These are phyloP conservation scores for Escovopsis sp. DNA, from an alignment of 2,329 filamentous ascomycete species.

Conservation along the genomic window DNA sequence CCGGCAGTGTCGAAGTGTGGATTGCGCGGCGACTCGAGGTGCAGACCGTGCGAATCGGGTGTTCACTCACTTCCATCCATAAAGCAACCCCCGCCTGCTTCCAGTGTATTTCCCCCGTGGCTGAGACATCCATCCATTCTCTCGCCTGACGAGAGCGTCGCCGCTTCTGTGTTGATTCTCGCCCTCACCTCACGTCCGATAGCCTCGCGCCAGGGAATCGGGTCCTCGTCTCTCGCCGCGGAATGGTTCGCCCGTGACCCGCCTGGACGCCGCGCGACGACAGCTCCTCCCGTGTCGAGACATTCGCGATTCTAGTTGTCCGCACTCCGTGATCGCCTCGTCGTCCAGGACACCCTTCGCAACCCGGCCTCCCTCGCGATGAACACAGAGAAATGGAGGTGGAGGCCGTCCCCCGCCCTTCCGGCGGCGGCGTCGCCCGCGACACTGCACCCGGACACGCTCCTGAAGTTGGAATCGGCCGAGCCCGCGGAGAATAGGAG, in stretches of 20 bases:
- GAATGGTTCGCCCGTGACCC: constrained; percentile 3
- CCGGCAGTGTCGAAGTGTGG: too few species aligned
- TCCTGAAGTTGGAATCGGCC: constrained; percentile 8
- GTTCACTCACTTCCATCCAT: too few species aligned
- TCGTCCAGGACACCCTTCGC: neutral
- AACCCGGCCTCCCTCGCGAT: constrained; percentile 7
- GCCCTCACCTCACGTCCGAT: neutral
- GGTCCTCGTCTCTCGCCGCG: neutral
- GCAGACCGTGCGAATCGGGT: too few species aligned
- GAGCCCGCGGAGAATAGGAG: constrained; percentile 18
- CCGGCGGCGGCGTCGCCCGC: constrained; percentile 9
- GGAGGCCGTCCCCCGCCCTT: constrained; percentile 17
- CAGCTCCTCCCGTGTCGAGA: too few species aligned
- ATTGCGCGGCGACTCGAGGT: too few species aligned
- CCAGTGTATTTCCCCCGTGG: neutral
- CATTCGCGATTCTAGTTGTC: too few species aligned
- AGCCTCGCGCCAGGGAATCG: neutral
- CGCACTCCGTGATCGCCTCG: neutral
- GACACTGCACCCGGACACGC: constrained; percentile 8
- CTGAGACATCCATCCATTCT: constrained; percentile 1
- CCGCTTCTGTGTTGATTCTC: neutral
- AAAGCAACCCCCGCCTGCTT: neutral
- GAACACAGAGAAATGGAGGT: constrained; percentile 20
- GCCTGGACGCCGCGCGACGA: neutral
- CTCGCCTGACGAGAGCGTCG: neutral